phyloP scores from a whole-genome alignment of 1,139 yeast species.

The Pichia sp. region DNA sequence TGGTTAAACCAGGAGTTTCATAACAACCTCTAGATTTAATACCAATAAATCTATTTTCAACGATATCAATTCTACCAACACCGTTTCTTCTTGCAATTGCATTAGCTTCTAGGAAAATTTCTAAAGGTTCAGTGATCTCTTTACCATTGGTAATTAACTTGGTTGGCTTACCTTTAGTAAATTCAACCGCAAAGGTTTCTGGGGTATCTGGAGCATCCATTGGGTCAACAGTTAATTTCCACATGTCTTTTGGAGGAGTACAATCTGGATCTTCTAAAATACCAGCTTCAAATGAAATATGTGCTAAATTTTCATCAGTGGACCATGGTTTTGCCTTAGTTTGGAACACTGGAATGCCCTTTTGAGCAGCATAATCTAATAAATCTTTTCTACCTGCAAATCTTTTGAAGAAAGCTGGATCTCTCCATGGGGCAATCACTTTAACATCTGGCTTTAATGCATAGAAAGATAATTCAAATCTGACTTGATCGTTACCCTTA shows the following conservation, averaged over 20 bases:
- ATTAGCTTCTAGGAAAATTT: conserved; percentile 86
- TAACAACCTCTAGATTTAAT: conserved; percentile 98
- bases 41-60: conserved; percentile 97
- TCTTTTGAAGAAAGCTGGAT: conserved; percentile 87
- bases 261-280: conserved; percentile 96
- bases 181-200: conserved; percentile 77
- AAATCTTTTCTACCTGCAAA: conserved; percentile 97
- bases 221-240: conserved; percentile 97
- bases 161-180: conserved; percentile 80
- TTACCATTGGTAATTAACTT: conserved; percentile 66
- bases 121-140: conserved; percentile 76
- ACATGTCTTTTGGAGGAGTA: conserved; percentile 99
- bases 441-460: conserved; percentile 95
- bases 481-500: conserved; percentile 98
- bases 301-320: conserved; percentile 97
- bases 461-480: conserved; percentile 93
- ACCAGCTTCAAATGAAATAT: conserved; percentile 98
- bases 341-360: conserved; percentile 90
- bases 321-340: conserved; percentile 99
- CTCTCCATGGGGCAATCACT: conserved; percentile 99
- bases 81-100: conserved; percentile 97
- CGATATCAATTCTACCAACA: conserved; percentile 98
- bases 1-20: conserved; percentile 96
- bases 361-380: conserved; percentile 84
- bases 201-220: conserved; percentile 89